Conservation (phyloP, 164 flowering plant species). For the Aristolochia fimbriata region DNA sequence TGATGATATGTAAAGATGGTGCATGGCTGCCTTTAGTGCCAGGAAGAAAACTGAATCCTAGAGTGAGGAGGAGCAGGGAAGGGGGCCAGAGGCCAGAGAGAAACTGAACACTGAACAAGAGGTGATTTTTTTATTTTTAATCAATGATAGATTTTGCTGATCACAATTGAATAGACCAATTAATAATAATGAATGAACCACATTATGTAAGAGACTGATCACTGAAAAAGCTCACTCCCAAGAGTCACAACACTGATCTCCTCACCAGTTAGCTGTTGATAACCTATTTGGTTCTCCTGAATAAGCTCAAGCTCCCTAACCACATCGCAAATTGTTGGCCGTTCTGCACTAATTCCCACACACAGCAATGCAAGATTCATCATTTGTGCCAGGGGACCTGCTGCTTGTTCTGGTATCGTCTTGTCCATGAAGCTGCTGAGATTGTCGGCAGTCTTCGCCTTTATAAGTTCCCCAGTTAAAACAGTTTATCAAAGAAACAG, state of each 20-base stretch:
- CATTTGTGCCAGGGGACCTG: slow-evolving; percentile 13
- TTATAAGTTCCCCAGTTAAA: slow-evolving; percentile 1
- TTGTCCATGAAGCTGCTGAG: slow-evolving; percentile 18
- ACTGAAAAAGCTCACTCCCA: slow-evolving; percentile 47
- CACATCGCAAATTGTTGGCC: slow-evolving; percentile 27
- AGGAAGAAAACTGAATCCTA: too few species aligned
- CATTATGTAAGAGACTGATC: slow-evolving; percentile 3
- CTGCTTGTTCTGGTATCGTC: slow-evolving; percentile 13
- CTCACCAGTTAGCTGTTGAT: slow-evolving; percentile 10
- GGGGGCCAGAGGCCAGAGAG: too few species aligned
- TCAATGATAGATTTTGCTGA: too few species aligned
- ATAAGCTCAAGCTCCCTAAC: slow-evolving; percentile 27
- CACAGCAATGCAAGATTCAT: slow-evolving; percentile 32
- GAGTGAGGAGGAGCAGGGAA: too few species aligned
- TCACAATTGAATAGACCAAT: too few species aligned
- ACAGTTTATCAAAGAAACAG: too few species aligned
- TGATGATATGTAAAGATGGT: too few species aligned
- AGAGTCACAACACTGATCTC: slow-evolving; percentile 29
- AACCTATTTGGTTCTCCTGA: slow-evolving; percentile 19
- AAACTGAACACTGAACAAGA: too few species aligned
- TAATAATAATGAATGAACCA: neutral
- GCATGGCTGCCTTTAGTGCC: too few species aligned
- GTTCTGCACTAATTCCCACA: slow-evolving; percentile 12
- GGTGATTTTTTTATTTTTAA: too few species aligned
- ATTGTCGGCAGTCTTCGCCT: slow-evolving; percentile 18